Percentiles rank a stretch among this genome's conserved stretches.
These are phyloP conservation scores for Phytopythium boreale DNA, from an alignment of 352 stramenopile species.

Conservation along the genomic window DNA sequence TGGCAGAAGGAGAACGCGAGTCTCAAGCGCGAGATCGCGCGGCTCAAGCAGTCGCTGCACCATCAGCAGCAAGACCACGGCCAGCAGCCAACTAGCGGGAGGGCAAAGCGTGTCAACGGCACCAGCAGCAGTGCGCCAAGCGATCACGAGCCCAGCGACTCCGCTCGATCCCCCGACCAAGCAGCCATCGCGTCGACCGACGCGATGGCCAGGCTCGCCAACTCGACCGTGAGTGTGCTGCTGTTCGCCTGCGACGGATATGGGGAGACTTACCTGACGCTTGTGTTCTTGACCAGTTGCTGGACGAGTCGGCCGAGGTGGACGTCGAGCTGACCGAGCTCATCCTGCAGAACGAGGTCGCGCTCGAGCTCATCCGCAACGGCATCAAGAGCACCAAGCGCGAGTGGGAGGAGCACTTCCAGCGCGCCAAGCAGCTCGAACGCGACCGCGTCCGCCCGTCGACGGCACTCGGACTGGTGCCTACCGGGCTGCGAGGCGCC, in stretches of 20 bases:
- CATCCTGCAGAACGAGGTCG: conserved; percentile 84
- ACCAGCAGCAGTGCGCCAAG: background rate
- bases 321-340: conserved; percentile 80
- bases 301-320: conserved; percentile 71
- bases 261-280: background rate
- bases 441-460: conserved; percentile 37
- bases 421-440: conserved; percentile 46
- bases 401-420: conserved; percentile 65
- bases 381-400: conserved; percentile 82
- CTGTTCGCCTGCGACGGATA: background rate
- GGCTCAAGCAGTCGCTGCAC: conserved; percentile 40
- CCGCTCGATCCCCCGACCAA: background rate
- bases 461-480: conserved; percentile 41
- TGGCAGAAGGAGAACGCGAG: conserved; percentile 43
- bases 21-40: conserved; percentile 43
- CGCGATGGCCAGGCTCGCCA: background rate
- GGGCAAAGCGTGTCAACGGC: background rate
- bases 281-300: conserved; percentile 23
- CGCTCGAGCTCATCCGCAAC: conserved; percentile 79
- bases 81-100: background rate
- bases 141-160: background rate
- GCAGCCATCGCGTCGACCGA: too few species aligned
- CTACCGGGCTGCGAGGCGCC: background rate
- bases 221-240: conserved; percentile 2
- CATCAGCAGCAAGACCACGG: conserved; percentile 12